Evolutionary conservation across 2,329 filamentous ascomycete genomes (phyloP).

Genomic region (Aureobasidium uvarum): DNA sequence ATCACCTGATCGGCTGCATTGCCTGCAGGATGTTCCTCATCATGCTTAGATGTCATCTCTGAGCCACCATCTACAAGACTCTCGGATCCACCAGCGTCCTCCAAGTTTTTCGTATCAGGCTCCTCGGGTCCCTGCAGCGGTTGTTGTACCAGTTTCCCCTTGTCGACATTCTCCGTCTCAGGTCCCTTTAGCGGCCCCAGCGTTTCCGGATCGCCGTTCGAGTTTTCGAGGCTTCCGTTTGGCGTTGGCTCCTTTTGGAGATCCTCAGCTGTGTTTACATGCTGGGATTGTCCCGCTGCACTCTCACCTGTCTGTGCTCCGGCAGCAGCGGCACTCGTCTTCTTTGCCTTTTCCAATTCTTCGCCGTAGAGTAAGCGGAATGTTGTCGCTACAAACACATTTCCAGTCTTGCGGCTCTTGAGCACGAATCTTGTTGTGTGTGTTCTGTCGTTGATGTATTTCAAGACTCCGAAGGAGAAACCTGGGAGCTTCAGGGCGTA

Average conservation of each 20-base stretch:
- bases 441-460: slow-evolving; percentile 48
- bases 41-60: neutral
- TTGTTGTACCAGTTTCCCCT: neutral
- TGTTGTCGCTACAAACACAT: slow-evolving; percentile 47
- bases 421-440: slow-evolving; percentile 49
- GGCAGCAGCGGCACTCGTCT: neutral
- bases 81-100: neutral
- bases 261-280: neutral
- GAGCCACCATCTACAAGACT: neutral
- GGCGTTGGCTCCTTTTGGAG: neutral
- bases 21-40: neutral
- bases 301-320: neutral
- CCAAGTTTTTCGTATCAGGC: neutral
- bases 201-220: neutral
- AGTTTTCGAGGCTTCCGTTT: slow-evolving; percentile 20
- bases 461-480: slow-evolving; percentile 46
- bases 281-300: neutral
- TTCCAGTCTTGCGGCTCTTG: slow-evolving; percentile 44
- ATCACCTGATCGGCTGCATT: slow-evolving; percentile 1
- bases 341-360: slow-evolving; percentile 39
- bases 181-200: slow-evolving; percentile 6
- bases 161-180: neutral
- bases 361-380: slow-evolving; percentile 49
- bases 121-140: neutral
- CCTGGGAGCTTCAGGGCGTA: slow-evolving; percentile 48